Evolutionary conservation across 1,139 yeast genomes (phyloP), one percentile per base, ranked within the genome.

Genomic region (Lodderomyces orthopsilosis): DNA sequence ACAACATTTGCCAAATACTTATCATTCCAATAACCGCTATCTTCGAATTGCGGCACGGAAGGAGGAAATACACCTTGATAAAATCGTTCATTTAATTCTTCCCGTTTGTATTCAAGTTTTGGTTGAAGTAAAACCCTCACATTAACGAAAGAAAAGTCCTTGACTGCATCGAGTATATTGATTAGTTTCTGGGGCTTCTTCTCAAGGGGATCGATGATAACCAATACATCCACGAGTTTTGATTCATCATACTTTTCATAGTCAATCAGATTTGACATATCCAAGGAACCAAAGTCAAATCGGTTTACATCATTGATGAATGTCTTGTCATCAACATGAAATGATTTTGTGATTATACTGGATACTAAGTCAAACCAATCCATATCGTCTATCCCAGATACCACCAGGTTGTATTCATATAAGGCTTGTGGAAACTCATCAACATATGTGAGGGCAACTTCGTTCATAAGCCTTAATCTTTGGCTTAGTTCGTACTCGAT

Each of bases 121-220:
- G 97, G 96, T 43, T 83, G 78, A 32, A 91, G 54, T 19, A 79
- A 58, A 0, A 91, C 63, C 33, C 75, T 72, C 9, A 85, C 58
- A 32, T 77, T 74, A 2, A 81, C 66, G 56, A 75, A 77, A 1
- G 62, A 63, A 46, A 63, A 68, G 56, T 52, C 67, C 32, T 62
- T 63, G 9, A 83, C 53, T 0, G 77, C 55, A n/a, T 70, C 69
- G 4, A 81, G 61, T 15, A 84, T 58, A 0, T 83, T 65, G 0
- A 85, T 53, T 18, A 81, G 55, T 42, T 77, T 79, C 55, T 88
- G 97, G 0, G 95, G 77, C 19, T 67, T 56, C 51, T 85, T 89
- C 46, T 78, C 76, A 4, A 82, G 59, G 1, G 98, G 98, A 59
- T 93, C 91, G 35, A 87, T 53, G 2, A 86, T 65, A 1, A 85